Evolutionary conservation across 306 rosid species (phyloP).

Genomic region (Glycine tomentella): DNA sequence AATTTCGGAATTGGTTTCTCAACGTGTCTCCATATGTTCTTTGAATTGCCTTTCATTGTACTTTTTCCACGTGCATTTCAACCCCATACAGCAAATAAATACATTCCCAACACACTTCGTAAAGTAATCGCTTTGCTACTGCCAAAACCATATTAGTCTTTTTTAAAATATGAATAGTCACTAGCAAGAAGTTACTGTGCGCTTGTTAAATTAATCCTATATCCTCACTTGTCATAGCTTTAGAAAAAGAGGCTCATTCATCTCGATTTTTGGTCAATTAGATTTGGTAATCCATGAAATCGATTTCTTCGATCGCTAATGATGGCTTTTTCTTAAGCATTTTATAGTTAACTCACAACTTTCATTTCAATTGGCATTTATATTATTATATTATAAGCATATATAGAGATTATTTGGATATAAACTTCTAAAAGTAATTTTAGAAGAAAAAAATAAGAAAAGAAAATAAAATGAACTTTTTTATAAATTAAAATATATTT

Average conservation of each 20-base stretch:
- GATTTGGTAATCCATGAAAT: background rate
- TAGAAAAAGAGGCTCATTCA: background rate
- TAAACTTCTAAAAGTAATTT: no score
- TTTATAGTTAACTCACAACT: no score
- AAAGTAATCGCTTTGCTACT: background rate
- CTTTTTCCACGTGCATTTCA: slow-evolving; percentile 19
- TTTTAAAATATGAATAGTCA: no score
- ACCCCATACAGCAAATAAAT: slow-evolving; percentile 36
- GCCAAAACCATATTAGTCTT: no score
- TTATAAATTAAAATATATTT: no score
- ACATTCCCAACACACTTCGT: slow-evolving; percentile 22
- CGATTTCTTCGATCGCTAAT: slow-evolving; percentile 14
- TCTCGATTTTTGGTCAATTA: slow-evolving; percentile 9
- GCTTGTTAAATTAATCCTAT: background rate
- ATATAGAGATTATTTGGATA: no score
- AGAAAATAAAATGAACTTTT: no score
- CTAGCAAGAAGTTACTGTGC: background rate
- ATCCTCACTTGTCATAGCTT: background rate
- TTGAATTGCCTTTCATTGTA: slow-evolving; percentile 17
- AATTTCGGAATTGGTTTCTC: slow-evolving; percentile 25
- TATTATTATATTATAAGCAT: background rate
- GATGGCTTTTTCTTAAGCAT: slow-evolving; percentile 12
- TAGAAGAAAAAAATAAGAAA: no score
- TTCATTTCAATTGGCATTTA: no score
- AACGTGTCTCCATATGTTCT: slow-evolving; percentile 31